These are phyloP conservation scores for Blastocystis sp. DNA, from an alignment of 352 stramenopile species.

Conservation along the genomic window DNA sequence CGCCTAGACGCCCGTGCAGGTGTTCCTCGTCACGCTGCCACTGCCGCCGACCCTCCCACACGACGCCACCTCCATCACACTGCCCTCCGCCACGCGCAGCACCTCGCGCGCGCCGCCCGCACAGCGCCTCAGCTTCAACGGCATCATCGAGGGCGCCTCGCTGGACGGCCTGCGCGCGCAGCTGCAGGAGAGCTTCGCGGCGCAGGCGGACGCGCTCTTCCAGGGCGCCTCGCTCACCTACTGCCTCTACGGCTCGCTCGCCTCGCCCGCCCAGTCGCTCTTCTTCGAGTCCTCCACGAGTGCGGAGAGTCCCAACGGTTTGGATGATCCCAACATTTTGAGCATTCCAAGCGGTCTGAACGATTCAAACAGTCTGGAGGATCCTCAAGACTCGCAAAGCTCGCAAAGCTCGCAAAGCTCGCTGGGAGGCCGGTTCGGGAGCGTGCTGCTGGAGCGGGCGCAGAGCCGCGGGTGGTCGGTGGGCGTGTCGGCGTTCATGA, in stretches of 20 bases:
- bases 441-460: neutral
- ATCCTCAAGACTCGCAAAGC: too few relatives aligned
- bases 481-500: neutral
- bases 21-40: neutral
- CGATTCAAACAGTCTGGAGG: too few relatives aligned
- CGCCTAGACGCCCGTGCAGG: neutral
- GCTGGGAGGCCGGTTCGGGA: neutral
- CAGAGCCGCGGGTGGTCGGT: neutral
- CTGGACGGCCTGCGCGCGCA: neutral
- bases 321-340: too few relatives aligned
- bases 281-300: neutral
- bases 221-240: neutral
- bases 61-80: neutral
- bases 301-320: neutral
- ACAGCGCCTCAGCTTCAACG: neutral
- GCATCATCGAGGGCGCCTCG: neutral
- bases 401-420: too few relatives aligned
- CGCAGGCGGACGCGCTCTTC: neutral
- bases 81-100: neutral
- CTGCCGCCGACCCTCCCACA: neutral
- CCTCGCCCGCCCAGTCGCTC: neutral
- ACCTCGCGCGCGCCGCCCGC: neutral
- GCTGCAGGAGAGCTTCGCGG: neutral
- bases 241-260: slow-evolving; percentile 2
- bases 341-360: too few relatives aligned